Conservation (phyloP, 2,329 filamentous ascomycete species). For the Acrocalymma vagum region DNA sequence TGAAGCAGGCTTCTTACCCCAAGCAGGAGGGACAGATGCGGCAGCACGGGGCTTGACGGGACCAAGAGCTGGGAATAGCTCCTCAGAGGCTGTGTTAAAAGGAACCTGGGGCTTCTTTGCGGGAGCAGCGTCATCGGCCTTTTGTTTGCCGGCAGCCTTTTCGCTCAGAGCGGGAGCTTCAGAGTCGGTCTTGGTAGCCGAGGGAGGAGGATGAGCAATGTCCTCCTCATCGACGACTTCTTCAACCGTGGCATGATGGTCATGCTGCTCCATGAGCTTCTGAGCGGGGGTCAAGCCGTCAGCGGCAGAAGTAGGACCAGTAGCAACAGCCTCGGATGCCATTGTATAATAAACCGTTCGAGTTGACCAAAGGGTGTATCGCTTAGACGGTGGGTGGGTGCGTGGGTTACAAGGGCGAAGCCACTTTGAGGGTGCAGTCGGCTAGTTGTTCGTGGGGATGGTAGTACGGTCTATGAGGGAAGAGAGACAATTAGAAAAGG, state of each 20-base stretch:
- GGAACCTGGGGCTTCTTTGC: slow-evolving; percentile 42
- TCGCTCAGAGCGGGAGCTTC: slow-evolving; percentile 58
- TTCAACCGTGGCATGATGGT: slow-evolving; percentile 77
- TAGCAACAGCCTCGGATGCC: slow-evolving; percentile 47
- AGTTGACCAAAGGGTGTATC: slow-evolving; percentile 46
- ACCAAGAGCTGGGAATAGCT: slow-evolving; percentile 92
- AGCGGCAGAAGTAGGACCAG: slow-evolving; percentile 36
- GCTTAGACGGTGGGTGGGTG: slow-evolving; percentile 42
- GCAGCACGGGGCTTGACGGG: slow-evolving; percentile 69
- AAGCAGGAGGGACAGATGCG: slow-evolving; percentile 73
- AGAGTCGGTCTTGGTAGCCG: slow-evolving; percentile 45
- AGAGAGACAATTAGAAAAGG: slow-evolving; percentile 2
- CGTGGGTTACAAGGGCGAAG: slow-evolving; percentile 33
- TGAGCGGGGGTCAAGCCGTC: slow-evolving; percentile 57
- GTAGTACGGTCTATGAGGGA: slow-evolving; percentile 1
- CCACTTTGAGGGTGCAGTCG: slow-evolving; percentile 30
- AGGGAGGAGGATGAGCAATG: slow-evolving; percentile 64
- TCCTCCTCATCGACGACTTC: slow-evolving; percentile 84
- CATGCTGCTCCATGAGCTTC: slow-evolving; percentile 71
- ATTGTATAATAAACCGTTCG: slow-evolving; percentile 50
- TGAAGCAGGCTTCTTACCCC: slow-evolving; percentile 73
- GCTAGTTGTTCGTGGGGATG: background rate
- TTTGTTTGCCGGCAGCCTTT: slow-evolving; percentile 75
- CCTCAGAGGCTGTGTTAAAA: slow-evolving; percentile 86
- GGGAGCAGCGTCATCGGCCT: slow-evolving; percentile 59